phyloP scores from a whole-genome alignment of 2,329 filamentous ascomycete genomes.

The Geoglossum cookeanum region DNA sequence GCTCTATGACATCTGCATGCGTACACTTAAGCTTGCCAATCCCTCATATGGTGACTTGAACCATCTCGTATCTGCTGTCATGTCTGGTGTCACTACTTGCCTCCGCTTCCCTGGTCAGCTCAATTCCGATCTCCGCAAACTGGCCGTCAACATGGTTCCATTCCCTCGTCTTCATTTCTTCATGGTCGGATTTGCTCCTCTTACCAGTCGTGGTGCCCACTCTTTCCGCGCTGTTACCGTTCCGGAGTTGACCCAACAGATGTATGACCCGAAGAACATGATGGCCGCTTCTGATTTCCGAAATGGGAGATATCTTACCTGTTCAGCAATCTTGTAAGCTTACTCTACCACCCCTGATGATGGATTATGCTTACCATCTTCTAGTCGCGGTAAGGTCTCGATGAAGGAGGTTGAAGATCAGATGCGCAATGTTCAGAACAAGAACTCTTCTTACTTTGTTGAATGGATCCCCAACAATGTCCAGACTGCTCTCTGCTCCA shows the following conservation, averaged over 20 bases:
- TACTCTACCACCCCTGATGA: not conserved
- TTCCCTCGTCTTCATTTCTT: constrained; percentile 99
- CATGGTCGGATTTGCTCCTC: constrained; percentile 98
- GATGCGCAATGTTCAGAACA: constrained; percentile 99
- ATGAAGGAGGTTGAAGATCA: constrained; percentile 99
- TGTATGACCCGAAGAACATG: constrained; percentile 99
- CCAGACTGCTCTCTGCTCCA: constrained; percentile 97
- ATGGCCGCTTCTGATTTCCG: constrained; percentile 99
- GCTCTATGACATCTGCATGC: constrained; percentile 99
- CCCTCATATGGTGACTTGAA: constrained; percentile 98
- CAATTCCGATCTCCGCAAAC: constrained; percentile 98
- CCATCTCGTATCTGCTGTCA: constrained; percentile 98
- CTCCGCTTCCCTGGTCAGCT: constrained; percentile 98
- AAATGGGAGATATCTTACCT: constrained; percentile 98
- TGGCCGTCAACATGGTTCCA: constrained; percentile 99
- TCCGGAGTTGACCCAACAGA: constrained; percentile 97
- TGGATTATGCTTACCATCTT: constrained; percentile 15
- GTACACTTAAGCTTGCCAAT: constrained; percentile 95
- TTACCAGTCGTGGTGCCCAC: constrained; percentile 81
- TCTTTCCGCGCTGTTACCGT: constrained; percentile 96
- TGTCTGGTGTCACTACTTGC: constrained; percentile 98
- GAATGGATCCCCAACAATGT: constrained; percentile 99
- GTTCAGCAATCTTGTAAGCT: constrained; percentile 84
- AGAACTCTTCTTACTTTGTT: constrained; percentile 98
- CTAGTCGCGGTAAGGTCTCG: constrained; percentile 89